Conservation (phyloP, 75 land plant species). For the Ceratopteris richardii region DNA sequence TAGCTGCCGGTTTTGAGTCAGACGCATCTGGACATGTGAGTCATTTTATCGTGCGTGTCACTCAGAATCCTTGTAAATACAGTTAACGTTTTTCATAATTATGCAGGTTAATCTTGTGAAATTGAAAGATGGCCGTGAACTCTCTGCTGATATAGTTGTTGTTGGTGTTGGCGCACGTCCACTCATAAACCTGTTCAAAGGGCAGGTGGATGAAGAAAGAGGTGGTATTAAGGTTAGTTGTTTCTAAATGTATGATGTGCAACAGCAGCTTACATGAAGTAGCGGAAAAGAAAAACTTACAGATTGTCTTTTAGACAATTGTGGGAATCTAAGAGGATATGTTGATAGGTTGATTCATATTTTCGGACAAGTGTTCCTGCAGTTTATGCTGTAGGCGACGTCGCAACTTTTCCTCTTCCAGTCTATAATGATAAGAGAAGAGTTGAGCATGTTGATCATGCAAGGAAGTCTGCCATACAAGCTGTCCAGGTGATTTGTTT, state of each 20-base stretch:
- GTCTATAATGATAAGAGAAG: conserved; percentile 66
- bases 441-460: conserved; percentile 97
- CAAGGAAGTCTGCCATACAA: conserved; percentile 94
- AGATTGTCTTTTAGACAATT: neutral
- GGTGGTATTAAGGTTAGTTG: conserved; percentile 94
- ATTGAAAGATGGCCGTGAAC: conserved; percentile 82
- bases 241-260: conserved; percentile 56
- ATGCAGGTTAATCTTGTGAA: conserved; percentile 81
- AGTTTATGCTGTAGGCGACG: conserved; percentile 31
- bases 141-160: conserved; percentile 81
- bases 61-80: conserved; percentile 60
- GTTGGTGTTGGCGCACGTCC: conserved; percentile 97
- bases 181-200: conserved; percentile 62
- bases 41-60: conserved; percentile 73
- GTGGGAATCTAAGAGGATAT: no score
- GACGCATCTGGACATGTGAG: conserved; percentile 75
- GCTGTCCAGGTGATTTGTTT: conserved; percentile 96
- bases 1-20: conserved; percentile 71
- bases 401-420: no score
- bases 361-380: conserved; percentile 80
- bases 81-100: conserved; percentile 87
- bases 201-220: conserved; percentile 81
- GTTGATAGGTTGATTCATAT: conserved; percentile 66
- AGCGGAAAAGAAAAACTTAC: conserved; percentile 85
- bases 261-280: conserved; percentile 84